Evolutionary conservation across 75 land plant genomes (phyloP).

Genomic region (Selaginella moellendorffii): DNA sequence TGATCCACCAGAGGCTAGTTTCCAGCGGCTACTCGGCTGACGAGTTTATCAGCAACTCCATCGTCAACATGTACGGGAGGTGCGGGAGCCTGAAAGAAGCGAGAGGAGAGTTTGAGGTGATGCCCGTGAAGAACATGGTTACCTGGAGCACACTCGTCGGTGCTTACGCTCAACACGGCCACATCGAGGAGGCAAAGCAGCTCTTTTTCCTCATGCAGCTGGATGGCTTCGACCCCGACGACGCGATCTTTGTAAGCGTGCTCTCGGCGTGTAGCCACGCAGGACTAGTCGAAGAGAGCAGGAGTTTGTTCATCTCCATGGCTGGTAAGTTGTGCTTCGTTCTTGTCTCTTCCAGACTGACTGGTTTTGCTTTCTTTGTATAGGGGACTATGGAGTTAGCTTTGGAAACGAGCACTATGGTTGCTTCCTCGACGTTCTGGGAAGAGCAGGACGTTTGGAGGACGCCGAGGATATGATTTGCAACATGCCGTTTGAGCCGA

Average conservation of each 20-base stretch:
- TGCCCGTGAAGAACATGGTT: constrained; percentile 20
- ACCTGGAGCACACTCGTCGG: constrained; percentile 25
- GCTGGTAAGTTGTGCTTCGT: background rate
- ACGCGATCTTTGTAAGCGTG: background rate
- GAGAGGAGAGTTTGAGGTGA: constrained; percentile 19
- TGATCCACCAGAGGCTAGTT: background rate
- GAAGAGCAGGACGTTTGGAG: background rate
- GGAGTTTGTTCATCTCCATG: background rate
- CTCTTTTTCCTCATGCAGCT: background rate
- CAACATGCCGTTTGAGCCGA: background rate
- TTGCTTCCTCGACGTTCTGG: background rate
- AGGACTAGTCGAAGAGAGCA: background rate
- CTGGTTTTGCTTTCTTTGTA: background rate
- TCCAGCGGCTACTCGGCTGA: background rate
- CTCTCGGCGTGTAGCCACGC: background rate
- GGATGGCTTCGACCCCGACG: background rate
- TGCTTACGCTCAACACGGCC: background rate
- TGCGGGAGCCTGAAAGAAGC: constrained; percentile 20
- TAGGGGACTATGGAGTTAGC: background rate
- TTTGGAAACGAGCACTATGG: background rate
- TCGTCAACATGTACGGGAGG: constrained; percentile 32
- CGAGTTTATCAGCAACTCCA: constrained; percentile 14
- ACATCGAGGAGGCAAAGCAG: background rate
- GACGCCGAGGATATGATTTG: background rate
- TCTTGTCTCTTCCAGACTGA: background rate